Percentiles rank a stretch among this genome's conserved stretches.
phyloP scores from a whole-genome alignment of 2,329 filamentous ascomycete genomes.

The Penicillium sp. region DNA sequence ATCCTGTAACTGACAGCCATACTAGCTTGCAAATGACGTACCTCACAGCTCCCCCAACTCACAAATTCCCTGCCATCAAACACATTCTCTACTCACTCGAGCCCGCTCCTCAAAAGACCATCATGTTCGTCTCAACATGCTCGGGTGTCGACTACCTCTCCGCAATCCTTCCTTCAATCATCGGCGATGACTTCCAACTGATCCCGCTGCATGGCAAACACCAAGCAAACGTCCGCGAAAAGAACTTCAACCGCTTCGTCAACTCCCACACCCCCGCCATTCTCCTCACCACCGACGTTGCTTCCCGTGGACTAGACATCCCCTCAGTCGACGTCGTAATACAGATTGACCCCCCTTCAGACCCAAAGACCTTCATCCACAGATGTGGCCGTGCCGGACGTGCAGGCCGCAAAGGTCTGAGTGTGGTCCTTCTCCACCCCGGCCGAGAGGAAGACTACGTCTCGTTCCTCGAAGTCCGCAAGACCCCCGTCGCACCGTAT shows the following conservation, averaged over 20 bases:
- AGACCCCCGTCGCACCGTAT: constrained; percentile 68
- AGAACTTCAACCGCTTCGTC: constrained; percentile 75
- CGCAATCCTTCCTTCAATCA: constrained; percentile 62
- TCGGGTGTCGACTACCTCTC: constrained; percentile 92
- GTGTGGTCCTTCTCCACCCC: constrained; percentile 74
- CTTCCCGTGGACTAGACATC: constrained; percentile 82
- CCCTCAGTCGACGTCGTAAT: constrained; percentile 84
- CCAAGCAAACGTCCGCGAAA: constrained; percentile 73
- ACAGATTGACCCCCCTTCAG: constrained; percentile 74
- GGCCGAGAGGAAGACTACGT: constrained; percentile 85
- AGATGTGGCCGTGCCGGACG: constrained; percentile 56
- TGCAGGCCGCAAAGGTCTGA: constrained; percentile 63
- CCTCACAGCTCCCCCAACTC: constrained; percentile 61
- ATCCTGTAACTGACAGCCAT: too few relatives aligned
- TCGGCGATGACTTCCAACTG: constrained; percentile 60
- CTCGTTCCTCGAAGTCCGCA: constrained; percentile 72
- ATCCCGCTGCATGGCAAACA: constrained; percentile 88
- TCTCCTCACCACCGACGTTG: constrained; percentile 84
- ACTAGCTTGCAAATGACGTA: constrained; percentile 84
- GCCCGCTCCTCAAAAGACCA: constrained; percentile 71
- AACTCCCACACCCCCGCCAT: constrained; percentile 66
- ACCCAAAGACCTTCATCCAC: constrained; percentile 74
- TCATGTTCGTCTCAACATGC: constrained; percentile 88
- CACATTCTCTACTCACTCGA: constrained; percentile 61
- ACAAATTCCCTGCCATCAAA: constrained; percentile 69